phyloP scores from a whole-genome alignment of 2,329 filamentous ascomycete genomes.

The Verticillium isaacii region DNA sequence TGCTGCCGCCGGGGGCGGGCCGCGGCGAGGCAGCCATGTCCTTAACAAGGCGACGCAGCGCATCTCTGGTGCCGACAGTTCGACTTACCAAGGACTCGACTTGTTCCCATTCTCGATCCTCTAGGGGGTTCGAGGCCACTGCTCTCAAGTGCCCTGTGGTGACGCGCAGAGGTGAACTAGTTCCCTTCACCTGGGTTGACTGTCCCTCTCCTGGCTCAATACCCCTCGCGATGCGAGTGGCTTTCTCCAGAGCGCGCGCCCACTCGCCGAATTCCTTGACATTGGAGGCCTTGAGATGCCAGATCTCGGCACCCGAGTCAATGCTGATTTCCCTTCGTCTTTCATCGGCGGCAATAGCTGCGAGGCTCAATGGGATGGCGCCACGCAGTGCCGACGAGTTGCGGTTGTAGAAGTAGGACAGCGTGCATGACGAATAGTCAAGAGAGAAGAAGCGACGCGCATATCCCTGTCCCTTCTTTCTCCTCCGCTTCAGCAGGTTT shows the following conservation, averaged over 20 bases:
- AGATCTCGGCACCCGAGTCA: conserved; percentile 93
- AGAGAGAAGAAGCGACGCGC: conserved; percentile 93
- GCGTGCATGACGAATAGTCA: conserved; percentile 87
- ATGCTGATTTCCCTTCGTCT: conserved; percentile 88
- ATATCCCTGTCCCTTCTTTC: conserved; percentile 91
- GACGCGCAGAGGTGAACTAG: conserved; percentile 18
- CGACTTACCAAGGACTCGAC: conserved; percentile 82
- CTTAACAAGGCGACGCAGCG: conserved; percentile 78
- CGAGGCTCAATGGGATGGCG: conserved; percentile 85
- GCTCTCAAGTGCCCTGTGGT: conserved; percentile 20
- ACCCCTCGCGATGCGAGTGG: conserved; percentile 61
- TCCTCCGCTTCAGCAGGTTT: conserved; percentile 78
- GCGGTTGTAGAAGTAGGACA: conserved; percentile 94
- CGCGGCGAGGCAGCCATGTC: conserved; percentile 65
- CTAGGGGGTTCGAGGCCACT: conserved; percentile 38
- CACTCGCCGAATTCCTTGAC: conserved; percentile 83
- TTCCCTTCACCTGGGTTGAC: conserved; percentile 15
- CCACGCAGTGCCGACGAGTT: conserved; percentile 90
- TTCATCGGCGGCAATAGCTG: conserved; percentile 86
- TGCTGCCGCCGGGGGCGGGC: conserved; percentile 32
- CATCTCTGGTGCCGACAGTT: conserved; percentile 83
- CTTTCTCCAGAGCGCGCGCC: conserved; percentile 79
- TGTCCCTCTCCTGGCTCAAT: conserved; percentile 32
- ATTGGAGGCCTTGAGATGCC: conserved; percentile 84
- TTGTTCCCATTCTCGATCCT: conserved; percentile 81